Base-by-base conservation (phyloP, 2,329 filamentous ascomycete species). In the Colletotrichum chlorophyti region DNA sequence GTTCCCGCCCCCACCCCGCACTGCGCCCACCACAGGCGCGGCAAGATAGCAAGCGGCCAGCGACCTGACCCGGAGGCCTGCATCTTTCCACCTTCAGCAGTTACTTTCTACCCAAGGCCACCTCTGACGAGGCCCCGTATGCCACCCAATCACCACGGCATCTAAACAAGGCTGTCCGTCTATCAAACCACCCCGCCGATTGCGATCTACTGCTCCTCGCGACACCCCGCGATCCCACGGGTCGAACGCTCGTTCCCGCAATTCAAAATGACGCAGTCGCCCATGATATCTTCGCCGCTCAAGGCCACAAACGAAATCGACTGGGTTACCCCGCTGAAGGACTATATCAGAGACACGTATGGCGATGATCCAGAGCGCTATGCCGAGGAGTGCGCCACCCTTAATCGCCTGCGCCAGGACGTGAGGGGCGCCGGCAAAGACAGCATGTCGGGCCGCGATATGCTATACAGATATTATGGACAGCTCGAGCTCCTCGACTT, bases 341-440 rank as follows among this genome's bases (percentile, higher is more conserved):
- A 83, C 64, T 97, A 98, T 79, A 99, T 99, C 69, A 86, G 93
- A 65, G 85, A 93, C 67, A 96, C 90, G 21, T 97, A 99, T 73
- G 93, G 93, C 72, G 95, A 99, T 76, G 94, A 98, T 72, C 94
- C 95, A 24, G 95, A 99, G 74, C 87, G 92, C 67, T 99, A 99
- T 79, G 86, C 88, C 50, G 93, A 98, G 75, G 95, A 99, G 83
- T 98, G 95, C 79, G 88, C 87, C 37, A 96, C 93, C 32, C 86
- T 99, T 74, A 96, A 98, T 78, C 88, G 95, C 40, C 80, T 99
- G 76, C 88, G 95, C 68, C 96, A 99, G 85, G 96, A 99, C 72
- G 97, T 99, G 91, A 87, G 96, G 71, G 95, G 96, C 29, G 95
- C 95, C 27, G 94, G 95, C 19, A 97, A 96, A 76, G 95, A 99